phyloP scores from a whole-genome alignment of 768 basidiomycete species.

The Tulasnella sp. region DNA sequence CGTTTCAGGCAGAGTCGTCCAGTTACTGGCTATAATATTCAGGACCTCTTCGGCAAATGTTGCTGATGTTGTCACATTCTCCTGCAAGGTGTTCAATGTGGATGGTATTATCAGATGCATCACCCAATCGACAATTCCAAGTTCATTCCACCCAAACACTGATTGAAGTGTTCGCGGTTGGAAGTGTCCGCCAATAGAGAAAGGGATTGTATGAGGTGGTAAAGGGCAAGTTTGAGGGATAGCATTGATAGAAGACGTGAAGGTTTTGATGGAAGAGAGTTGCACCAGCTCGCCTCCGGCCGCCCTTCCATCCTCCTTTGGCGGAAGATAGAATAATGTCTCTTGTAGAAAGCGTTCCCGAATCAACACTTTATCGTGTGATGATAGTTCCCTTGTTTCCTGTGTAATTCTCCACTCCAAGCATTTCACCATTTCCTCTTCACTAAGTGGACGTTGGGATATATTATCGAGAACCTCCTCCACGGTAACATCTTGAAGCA shows the following conservation, averaged over 20 bases:
- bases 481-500: conserved; percentile 66
- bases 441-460: conserved; percentile 48
- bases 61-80: conserved; percentile 52
- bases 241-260: conserved; percentile 49
- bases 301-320: conserved; percentile 31
- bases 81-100: conserved; percentile 32
- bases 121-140: conserved; percentile 66
- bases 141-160: conserved; percentile 67
- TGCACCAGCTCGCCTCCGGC: conserved; percentile 43
- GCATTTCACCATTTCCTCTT: conserved; percentile 66
- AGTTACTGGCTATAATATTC: conserved; percentile 48
- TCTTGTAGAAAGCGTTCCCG: conserved; percentile 51
- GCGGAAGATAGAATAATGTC: conserved; percentile 42
- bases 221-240: conserved; percentile 67
- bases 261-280: conserved; percentile 55
- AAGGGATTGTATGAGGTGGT: conserved; percentile 58
- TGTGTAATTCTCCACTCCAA: conserved; percentile 67
- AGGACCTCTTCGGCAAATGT: conserved; percentile 75
- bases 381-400: conserved; percentile 29
- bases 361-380: conserved; percentile 30
- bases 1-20: conserved; percentile 46
- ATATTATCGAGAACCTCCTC: conserved; percentile 74
- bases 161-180: conserved; percentile 34
- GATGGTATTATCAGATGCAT: conserved; percentile 42
- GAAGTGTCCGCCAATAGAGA: conserved; percentile 49